Evolutionary conservation across 176 grass and related monocot species (phyloP).

Genomic region (Aegilops speltoides): DNA sequence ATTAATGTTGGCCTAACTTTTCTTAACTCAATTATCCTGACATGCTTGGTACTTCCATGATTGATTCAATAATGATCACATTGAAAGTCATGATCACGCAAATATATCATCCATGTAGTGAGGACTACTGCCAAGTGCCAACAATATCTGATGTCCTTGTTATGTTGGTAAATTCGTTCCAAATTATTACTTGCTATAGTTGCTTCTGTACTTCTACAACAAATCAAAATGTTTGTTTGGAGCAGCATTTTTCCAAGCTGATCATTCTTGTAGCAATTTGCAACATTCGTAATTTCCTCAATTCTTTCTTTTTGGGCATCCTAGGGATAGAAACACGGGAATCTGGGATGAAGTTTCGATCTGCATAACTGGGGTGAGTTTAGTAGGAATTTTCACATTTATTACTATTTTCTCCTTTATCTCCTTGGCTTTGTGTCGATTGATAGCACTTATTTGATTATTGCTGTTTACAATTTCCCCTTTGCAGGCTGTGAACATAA

Average conservation of each 20-base stretch:
- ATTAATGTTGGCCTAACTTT: not conserved
- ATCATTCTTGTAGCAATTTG: not conserved
- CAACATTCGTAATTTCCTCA: not conserved
- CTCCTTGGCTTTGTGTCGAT: not conserved
- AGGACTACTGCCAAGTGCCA: not conserved
- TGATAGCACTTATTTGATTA: not conserved
- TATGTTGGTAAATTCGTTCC: not conserved
- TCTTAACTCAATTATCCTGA: not conserved
- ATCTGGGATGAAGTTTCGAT: constrained; percentile 99
- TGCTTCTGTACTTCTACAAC: not conserved
- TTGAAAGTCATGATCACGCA: constrained; percentile 6
- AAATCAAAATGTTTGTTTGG: not conserved
- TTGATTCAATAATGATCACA: not conserved
- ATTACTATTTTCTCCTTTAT: constrained; percentile 3
- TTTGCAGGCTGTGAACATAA: constrained; percentile 83
- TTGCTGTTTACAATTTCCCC: not conserved
- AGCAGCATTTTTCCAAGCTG: not conserved
- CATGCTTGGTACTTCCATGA: not conserved
- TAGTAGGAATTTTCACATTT: not conserved
- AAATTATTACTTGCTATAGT: not conserved
- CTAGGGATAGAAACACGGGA: constrained; percentile 94
- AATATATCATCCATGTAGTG: not conserved
- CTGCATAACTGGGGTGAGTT: constrained; percentile 73
- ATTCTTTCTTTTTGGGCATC: constrained; percentile 1
- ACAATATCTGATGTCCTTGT: not conserved